Evolutionary conservation across 1,284 basidiomycete genomes (phyloP), one percentile per base, ranked within the genome.

Genomic region (Melanopsichium pennsylvanicum): DNA sequence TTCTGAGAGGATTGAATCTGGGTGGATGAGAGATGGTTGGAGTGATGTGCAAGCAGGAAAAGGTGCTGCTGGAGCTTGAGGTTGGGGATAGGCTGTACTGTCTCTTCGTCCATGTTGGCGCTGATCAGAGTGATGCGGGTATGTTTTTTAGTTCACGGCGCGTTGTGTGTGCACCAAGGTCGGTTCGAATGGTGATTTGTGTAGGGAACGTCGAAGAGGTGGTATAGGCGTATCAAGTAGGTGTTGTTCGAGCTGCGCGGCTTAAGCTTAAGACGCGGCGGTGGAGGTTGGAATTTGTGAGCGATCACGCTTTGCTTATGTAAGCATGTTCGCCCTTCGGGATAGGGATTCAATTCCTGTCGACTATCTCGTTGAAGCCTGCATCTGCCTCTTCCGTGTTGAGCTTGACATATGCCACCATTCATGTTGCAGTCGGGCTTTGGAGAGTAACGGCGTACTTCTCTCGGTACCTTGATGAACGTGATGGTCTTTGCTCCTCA

Each of bases 1-100:
- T 84, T 84, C 39, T 86, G 85, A 9, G 92, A 89, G 57, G 87
- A 83, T 13, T 88, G 32, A 5, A 41, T 23, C 26, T 44, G 38
- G 5, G 60, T 49, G 21, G 51, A 19, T 5, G 67, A 34, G 13
- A 49, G 48, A 18, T 49, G 27, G 11, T 60, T 37, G 11, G 58
- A 48, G 19, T 64, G 0, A 83, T 67, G 63, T 22, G 54, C 52
- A n/a, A 79, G 60, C 43, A 70, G 45, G 58, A 80, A 80, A 45
- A 79, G 70, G 22, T 71, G 60, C 66, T 80, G 78, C 68, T 80
- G 78, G 49, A 79, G 55, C 49, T 62, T 57, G 26, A 75, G 70
- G 61, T 80, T 78, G 27, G 78, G 78, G 50, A 79, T 73, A 11
- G 77, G 77, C 27, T 69, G 70, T n/a, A 74, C 71, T 12, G 52